These are phyloP conservation scores for Williopsis jadinii DNA, from an alignment of 1,139 yeast species.

Conservation along the genomic window DNA sequence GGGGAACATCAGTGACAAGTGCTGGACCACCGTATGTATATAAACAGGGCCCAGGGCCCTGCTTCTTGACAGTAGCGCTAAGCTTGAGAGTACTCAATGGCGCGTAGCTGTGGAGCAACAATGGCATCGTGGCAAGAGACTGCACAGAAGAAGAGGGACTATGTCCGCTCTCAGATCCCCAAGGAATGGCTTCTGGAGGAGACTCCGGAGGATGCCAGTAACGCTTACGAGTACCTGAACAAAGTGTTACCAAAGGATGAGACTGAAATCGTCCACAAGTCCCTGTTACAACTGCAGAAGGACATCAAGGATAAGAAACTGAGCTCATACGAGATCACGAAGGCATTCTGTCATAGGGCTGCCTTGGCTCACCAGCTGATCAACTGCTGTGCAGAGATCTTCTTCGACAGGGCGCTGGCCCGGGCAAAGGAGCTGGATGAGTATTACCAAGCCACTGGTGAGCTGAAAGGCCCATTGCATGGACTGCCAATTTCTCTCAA, in stretches of 20 bases:
- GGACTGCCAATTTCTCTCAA: conserved; percentile 63
- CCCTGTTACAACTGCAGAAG: conserved; percentile 27
- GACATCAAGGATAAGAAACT: conserved; percentile 28
- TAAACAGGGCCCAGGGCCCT: too few species aligned
- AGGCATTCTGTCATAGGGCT: conserved; percentile 35
- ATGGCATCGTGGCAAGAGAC: conserved; percentile 15
- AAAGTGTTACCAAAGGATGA: conserved; percentile 25
- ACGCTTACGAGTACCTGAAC: conserved; percentile 25
- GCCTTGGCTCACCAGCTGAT: conserved; percentile 41
- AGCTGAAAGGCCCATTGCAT: conserved; percentile 50
- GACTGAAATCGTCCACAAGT: conserved; percentile 25
- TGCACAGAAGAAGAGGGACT: conserved; percentile 17
- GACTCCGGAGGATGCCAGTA: conserved; percentile 9
- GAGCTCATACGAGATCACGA: conserved; percentile 25
- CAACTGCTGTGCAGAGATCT: conserved; percentile 37
- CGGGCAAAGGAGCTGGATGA: conserved; percentile 43
- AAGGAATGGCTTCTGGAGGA: conserved; percentile 19
- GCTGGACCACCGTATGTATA: too few species aligned
- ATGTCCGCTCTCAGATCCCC: conserved; percentile 18
- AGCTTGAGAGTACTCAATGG: too few species aligned
- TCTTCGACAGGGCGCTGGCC: conserved; percentile 31
- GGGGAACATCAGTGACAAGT: too few species aligned
- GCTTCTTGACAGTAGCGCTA: too few species aligned
- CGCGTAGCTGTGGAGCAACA: too few species aligned
- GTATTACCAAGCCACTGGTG: conserved; percentile 28